A percentile compares a stretch with the other conserved stretches of the same genome.
phyloP scores from a whole-genome alignment of 2,329 filamentous ascomycete species.

The Hymenoscyphus linearis region DNA sequence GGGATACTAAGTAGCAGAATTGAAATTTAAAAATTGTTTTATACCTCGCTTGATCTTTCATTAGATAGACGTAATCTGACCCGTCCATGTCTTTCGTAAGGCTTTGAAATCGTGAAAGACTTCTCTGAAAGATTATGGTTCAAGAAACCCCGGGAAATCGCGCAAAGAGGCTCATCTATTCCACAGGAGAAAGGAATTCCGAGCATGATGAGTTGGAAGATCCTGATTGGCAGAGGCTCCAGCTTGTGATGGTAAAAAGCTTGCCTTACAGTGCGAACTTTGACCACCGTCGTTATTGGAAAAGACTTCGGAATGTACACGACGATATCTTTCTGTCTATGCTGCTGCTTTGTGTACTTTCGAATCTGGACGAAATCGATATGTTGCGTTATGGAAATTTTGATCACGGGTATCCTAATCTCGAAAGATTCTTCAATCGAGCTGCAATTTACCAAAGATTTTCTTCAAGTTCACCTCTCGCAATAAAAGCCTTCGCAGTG shows the following conservation, averaged over 20 bases:
- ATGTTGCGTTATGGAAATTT: background rate
- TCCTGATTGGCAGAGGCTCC: background rate
- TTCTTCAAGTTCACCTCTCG: background rate
- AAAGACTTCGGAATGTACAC: background rate
- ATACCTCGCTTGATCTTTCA: too few relatives aligned
- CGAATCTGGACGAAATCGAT: background rate
- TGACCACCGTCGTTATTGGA: background rate
- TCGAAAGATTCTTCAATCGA: background rate
- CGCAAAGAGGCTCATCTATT: background rate
- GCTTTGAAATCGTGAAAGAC: too few relatives aligned
- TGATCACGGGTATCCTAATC: too few relatives aligned
- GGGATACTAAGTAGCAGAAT: too few relatives aligned
- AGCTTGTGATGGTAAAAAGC: background rate
- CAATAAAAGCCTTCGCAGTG: background rate
- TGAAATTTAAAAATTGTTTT: too few relatives aligned
- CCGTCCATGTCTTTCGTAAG: background rate
- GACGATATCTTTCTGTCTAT: background rate
- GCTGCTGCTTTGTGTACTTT: background rate
- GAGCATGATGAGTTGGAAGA: background rate
- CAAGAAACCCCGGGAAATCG: background rate
- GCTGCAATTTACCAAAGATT: background rate
- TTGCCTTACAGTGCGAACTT: background rate
- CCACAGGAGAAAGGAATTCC: background rate
- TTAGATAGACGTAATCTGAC: too few relatives aligned
- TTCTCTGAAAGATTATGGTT: background rate